Evolutionary conservation across 1,284 basidiomycete species (phyloP).

Genomic region (Bondarzewia mesenterica): DNA sequence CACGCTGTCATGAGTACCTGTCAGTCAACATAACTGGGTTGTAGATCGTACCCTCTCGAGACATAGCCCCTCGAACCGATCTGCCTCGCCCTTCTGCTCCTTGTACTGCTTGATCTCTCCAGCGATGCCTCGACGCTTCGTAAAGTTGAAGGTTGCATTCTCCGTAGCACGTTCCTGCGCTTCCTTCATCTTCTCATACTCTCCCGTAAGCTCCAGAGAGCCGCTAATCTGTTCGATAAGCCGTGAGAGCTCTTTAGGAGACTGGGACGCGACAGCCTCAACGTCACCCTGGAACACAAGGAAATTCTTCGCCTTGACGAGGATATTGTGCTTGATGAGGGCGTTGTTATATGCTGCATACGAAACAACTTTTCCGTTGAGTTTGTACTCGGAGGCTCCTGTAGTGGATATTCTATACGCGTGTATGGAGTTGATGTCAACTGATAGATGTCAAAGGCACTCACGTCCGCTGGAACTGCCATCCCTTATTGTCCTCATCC

Average conservation of each 20-base stretch:
- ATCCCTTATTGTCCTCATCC: conserved; percentile 74
- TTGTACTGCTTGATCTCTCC: conserved; percentile 97
- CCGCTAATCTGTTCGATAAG: conserved; percentile 96
- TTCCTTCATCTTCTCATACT: conserved; percentile 86
- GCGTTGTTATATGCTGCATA: conserved; percentile 83
- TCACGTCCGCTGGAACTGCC: conserved; percentile 86
- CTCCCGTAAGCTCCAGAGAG: conserved; percentile 80
- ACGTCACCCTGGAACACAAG: conserved; percentile 99
- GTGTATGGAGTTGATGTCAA: not conserved
- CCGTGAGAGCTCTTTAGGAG: conserved; percentile 80
- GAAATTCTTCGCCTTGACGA: conserved; percentile 99
- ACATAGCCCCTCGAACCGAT: conserved; percentile 77
- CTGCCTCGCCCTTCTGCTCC: conserved; percentile 93
- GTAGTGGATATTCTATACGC: conserved; percentile 72
- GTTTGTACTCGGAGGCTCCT: conserved; percentile 83
- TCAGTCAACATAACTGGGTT: not conserved
- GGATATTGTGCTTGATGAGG: conserved; percentile 85
- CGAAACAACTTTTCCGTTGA: conserved; percentile 73
- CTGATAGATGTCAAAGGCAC: conserved; percentile 22
- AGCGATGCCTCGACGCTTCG: conserved; percentile 86
- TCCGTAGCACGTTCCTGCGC: conserved; percentile 89
- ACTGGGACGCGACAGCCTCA: conserved; percentile 95
- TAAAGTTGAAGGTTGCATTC: conserved; percentile 89
- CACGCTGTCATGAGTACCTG: not conserved
- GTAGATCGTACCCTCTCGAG: conserved; percentile 50